Evolutionary conservation across 805 yeast genomes (phyloP), one percentile per base, ranked within the genome.

Genomic region (Starmerella kuoi): DNA sequence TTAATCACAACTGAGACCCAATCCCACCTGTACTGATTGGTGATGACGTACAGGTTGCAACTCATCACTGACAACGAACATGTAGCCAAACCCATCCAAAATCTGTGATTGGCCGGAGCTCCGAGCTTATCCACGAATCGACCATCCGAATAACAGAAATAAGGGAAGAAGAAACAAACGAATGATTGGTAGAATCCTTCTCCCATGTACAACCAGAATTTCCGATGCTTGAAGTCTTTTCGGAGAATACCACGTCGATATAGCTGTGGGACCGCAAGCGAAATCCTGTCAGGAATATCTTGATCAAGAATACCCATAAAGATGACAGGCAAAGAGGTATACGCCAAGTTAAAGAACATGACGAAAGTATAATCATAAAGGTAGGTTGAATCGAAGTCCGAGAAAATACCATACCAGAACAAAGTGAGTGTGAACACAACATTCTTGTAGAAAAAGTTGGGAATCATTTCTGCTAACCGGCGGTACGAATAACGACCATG

Each of bases 401-500:
- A 72, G 59, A 66, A 79, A 37, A 79, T 69, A 41, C 87, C 86
- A 55, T 69, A 82, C 88, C 91, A 81, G 60, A 82, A 81, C 55
- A 78, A 66, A 2, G 87, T 71, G 57, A 81, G 60, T 11, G 87
- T 79, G 62, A 79, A 82, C 33, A 77, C 73, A 41, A 77, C 76
- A 58, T 82, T 81, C 60, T 81, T 82, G 66, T 77, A 82, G 55
- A 81, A 80, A 64, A 81, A 79, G 58, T 80, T 75, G 15, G 88
- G 86, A 51, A 81, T 70, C 86, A 80, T 79, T 56, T 80, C 86
- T 1, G 83, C 74, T 34, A 81, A 62, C 47, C 93, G 65, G 53
- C 74, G 73, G 59, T 80, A 81, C 1, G 84, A 77, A 86, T 88
- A 82, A 46, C 87, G 68, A 18, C 93, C 93, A 59, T 81, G 93